A percentile compares a stretch with the other conserved stretches of the same genome.
These are phyloP conservation scores for Paramecium tetraurelia DNA, from an alignment of 73 alveolate species.

Conservation along the genomic window DNA sequence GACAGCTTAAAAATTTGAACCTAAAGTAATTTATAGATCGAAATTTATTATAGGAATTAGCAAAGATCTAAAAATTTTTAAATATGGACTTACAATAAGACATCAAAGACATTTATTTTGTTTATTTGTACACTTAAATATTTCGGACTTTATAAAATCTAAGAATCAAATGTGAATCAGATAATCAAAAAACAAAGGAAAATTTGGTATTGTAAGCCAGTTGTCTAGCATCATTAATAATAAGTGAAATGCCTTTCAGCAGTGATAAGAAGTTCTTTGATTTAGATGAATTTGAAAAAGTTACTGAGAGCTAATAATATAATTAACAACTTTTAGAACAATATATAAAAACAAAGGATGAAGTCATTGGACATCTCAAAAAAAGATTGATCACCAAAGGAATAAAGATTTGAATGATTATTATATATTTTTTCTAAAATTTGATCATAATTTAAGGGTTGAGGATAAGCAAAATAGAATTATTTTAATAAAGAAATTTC, in stretches of 20 bases:
- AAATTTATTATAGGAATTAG: not conserved
- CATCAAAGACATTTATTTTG: not conserved
- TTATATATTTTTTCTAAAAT: not conserved
- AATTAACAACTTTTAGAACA: not conserved
- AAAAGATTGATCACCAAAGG: not conserved
- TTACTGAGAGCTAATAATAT: not conserved
- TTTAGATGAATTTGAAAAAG: not conserved
- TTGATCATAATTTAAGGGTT: not conserved
- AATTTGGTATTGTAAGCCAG: not conserved
- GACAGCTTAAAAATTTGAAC: not conserved
- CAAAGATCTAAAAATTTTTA: not conserved
- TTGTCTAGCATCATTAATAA: not conserved
- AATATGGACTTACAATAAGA: not conserved
- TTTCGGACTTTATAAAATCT: not conserved
- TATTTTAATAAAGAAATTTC: not conserved
- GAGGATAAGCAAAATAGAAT: too few relatives aligned
- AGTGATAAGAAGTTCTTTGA: not conserved
- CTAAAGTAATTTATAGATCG: not conserved
- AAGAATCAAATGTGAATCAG: not conserved
- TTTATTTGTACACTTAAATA: not conserved
- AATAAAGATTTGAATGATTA: not conserved
- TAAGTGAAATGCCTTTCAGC: constrained; percentile 6
- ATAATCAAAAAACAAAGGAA: not conserved
- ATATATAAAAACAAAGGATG: not conserved
- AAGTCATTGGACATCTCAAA: not conserved